phyloP scores from a whole-genome alignment of 1,284 basidiomycete species.

The Laetiporus sulphureus region DNA sequence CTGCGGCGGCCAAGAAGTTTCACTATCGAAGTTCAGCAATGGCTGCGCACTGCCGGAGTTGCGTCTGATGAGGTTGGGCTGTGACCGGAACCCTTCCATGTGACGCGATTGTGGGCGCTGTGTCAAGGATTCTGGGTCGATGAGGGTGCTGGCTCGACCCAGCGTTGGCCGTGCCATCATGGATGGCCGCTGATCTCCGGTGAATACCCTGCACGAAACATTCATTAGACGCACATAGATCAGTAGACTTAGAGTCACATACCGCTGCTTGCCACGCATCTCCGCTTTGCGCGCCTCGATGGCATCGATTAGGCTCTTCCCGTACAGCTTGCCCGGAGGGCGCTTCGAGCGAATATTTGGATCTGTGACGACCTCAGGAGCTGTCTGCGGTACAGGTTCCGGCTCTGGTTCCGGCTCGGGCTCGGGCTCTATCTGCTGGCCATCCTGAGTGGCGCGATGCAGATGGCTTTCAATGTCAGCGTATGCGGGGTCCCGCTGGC shows the following conservation, averaged over 20 bases:
- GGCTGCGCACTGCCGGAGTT: conserved; percentile 57
- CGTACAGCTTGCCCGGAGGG: conserved; percentile 71
- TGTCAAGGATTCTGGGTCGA: conserved; percentile 60
- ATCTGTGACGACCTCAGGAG: conserved; percentile 32
- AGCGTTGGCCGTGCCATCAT: conserved; percentile 70
- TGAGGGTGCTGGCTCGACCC: conserved; percentile 56
- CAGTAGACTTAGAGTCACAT: conserved; percentile 13
- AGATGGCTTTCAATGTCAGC: conserved; percentile 50
- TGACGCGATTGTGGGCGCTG: conserved; percentile 38
- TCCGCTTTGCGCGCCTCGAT: conserved; percentile 67
- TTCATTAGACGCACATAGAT: not conserved
- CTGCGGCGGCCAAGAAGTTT: conserved; percentile 27
- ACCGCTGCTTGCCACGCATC: conserved; percentile 74
- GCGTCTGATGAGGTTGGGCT: conserved; percentile 34
- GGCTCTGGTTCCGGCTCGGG: conserved; percentile 23
- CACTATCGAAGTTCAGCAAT: conserved; percentile 57
- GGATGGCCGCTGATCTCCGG: conserved; percentile 70
- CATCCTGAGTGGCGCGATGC: conserved; percentile 64
- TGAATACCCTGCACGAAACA: conserved; percentile 48
- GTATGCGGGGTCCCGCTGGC: conserved; percentile 55
- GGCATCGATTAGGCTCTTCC: conserved; percentile 76
- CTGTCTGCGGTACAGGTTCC: conserved; percentile 21
- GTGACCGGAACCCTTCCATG: conserved; percentile 35
- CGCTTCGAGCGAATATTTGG: conserved; percentile 33
- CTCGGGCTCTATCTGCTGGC: conserved; percentile 53